Evolutionary conservation across 495 filamentous ascomycete species (phyloP).

Genomic region (Staphylotrichum tortipilum): DNA sequence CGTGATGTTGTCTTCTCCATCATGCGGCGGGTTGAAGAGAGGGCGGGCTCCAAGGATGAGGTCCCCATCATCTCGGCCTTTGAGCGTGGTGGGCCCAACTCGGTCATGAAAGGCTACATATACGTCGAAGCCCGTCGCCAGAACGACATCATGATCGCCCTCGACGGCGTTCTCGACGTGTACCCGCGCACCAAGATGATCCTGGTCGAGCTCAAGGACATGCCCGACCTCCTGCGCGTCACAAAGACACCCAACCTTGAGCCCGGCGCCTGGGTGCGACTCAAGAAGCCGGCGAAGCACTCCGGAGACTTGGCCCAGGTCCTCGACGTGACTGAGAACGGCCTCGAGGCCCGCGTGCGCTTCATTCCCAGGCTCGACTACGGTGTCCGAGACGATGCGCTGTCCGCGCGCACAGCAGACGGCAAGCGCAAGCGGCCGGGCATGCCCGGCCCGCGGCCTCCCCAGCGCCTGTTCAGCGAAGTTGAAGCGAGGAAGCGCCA

Average conservation of each 20-base stretch:
- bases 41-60: slow-evolving; percentile 61
- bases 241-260: slow-evolving; percentile 77
- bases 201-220: slow-evolving; percentile 91
- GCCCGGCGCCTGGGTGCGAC: slow-evolving; percentile 84
- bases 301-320: slow-evolving; percentile 86
- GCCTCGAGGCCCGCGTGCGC: slow-evolving; percentile 74
- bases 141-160: slow-evolving; percentile 69
- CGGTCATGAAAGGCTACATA: slow-evolving; percentile 81
- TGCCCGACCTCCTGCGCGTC: slow-evolving; percentile 89
- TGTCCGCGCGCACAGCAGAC: slow-evolving; percentile 41
- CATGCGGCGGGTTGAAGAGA: slow-evolving; percentile 77
- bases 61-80: slow-evolving; percentile 80
- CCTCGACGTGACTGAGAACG: slow-evolving; percentile 86
- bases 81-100: slow-evolving; percentile 64
- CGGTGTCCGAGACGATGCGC: slow-evolving; percentile 67
- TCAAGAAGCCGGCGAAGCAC: slow-evolving; percentile 73
- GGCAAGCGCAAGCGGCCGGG: slow-evolving; percentile 72
- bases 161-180: slow-evolving; percentile 71
- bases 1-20: slow-evolving; percentile 78
- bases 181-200: slow-evolving; percentile 77
- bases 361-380: slow-evolving; percentile 91
- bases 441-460: slow-evolving; percentile 57
- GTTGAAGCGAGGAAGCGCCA: slow-evolving; percentile 85
- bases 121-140: slow-evolving; percentile 87
- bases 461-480: slow-evolving; percentile 88